Conservation (phyloP, 2,329 filamentous ascomycete species). For the Hypocreales sp. region DNA sequence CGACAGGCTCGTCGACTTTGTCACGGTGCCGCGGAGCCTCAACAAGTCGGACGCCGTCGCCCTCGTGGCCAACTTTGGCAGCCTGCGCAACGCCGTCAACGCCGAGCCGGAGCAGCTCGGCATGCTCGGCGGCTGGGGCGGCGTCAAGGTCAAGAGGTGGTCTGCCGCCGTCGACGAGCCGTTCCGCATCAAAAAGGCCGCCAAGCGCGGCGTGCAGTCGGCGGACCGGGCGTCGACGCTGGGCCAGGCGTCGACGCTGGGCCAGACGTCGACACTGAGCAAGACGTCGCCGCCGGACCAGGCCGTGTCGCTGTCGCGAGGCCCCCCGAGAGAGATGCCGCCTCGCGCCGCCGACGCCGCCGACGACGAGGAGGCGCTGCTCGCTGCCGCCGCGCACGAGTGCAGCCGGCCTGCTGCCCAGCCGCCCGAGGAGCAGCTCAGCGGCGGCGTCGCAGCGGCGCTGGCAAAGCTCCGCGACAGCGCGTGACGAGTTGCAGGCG, state of each 20-base stretch:
- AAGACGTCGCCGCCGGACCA: slow-evolving; percentile 17
- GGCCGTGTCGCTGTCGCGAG: slow-evolving; percentile 22
- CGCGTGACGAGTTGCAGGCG: no score
- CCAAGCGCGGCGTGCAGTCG: slow-evolving; percentile 24
- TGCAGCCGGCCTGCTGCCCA: no score
- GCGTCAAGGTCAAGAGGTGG: slow-evolving; percentile 88
- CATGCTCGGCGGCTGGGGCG: slow-evolving; percentile 82
- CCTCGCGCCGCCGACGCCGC: slow-evolving; percentile 21
- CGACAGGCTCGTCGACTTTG: slow-evolving; percentile 80
- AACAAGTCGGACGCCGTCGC: slow-evolving; percentile 92
- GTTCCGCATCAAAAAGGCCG: slow-evolving; percentile 60
- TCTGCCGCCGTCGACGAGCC: slow-evolving; percentile 67
- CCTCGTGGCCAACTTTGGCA: slow-evolving; percentile 84
- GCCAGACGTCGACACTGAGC: slow-evolving; percentile 12
- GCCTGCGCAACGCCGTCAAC: slow-evolving; percentile 72
- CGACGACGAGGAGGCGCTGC: slow-evolving; percentile 23
- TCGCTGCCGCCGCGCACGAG: no score
- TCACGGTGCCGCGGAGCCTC: slow-evolving; percentile 75
- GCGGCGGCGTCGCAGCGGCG: slow-evolving; percentile 44
- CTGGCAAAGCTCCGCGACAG: slow-evolving; percentile 39
- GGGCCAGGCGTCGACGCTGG: slow-evolving; percentile 11
- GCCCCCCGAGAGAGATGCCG: slow-evolving; percentile 25
- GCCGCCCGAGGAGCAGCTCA: slow-evolving; percentile 29
- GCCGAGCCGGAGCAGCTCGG: slow-evolving; percentile 74
- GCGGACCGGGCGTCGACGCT: slow-evolving; percentile 11